These are phyloP conservation scores for Aegilops umbellulata DNA, from an alignment of 176 grass and related monocot genomes.

Conservation along the genomic window DNA sequence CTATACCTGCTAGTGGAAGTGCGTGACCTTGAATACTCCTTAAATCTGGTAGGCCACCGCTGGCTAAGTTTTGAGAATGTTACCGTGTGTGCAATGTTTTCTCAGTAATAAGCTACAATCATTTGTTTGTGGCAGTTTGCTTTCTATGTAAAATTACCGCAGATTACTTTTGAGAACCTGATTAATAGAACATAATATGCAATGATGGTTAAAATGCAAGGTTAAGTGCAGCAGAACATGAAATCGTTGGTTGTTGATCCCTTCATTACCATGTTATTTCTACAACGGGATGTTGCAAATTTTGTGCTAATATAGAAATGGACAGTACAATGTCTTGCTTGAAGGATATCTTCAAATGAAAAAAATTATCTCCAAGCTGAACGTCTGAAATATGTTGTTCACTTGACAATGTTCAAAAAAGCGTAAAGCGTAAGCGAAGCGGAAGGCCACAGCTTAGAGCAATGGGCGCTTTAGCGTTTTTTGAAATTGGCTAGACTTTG, in stretches of 20 bases:
- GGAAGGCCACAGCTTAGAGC: too few relatives aligned
- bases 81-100: not conserved
- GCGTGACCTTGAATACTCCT: not conserved
- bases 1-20: not conserved
- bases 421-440: too few relatives aligned
- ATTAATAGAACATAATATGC: not conserved
- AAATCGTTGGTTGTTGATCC: not conserved
- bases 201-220: not conserved
- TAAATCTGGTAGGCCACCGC: not conserved
- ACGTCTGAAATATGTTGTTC: not conserved
- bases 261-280: not conserved
- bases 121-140: not conserved
- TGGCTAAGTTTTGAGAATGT: conserved; percentile 12
- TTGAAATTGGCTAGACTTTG: too few relatives aligned
- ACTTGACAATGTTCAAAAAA: too few relatives aligned
- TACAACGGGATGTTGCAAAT: not conserved
- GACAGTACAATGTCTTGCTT: not conserved
- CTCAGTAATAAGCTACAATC: not conserved
- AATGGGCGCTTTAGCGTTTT: too few relatives aligned
- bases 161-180: not conserved
- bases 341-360: not conserved
- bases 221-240: not conserved
- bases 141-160: not conserved
- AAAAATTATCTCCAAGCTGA: not conserved
- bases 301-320: not conserved